Evolutionary conservation across 1,284 basidiomycete genomes (phyloP).

Genomic region (Ceratobasidium sp.): DNA sequence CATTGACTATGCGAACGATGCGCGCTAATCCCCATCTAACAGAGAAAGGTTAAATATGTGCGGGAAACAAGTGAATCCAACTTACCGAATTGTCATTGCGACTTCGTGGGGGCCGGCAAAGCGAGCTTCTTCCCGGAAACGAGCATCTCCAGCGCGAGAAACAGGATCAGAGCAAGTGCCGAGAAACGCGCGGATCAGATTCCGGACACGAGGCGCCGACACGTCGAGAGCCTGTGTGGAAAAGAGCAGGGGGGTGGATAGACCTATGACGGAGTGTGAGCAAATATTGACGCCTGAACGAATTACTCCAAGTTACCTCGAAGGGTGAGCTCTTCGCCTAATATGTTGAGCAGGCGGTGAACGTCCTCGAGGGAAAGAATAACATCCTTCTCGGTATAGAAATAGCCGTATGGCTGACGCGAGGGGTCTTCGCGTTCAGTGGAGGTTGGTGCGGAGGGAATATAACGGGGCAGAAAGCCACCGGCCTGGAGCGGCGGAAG

Average conservation of each 20-base stretch:
- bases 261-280: slow-evolving; percentile 62
- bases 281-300: background rate
- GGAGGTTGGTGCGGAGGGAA: slow-evolving; percentile 54
- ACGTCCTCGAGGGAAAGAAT: slow-evolving; percentile 83
- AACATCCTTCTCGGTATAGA: slow-evolving; percentile 78
- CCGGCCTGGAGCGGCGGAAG: slow-evolving; percentile 69
- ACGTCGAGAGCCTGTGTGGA: slow-evolving; percentile 88
- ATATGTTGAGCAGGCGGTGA: slow-evolving; percentile 75
- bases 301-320: slow-evolving; percentile 60
- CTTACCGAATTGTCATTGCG: slow-evolving; percentile 67
- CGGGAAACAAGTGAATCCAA: background rate
- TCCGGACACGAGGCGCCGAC: slow-evolving; percentile 75
- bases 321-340: slow-evolving; percentile 78
- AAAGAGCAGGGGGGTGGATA: slow-evolving; percentile 91
- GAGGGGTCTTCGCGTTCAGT: slow-evolving; percentile 47
- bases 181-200: slow-evolving; percentile 83
- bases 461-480: slow-evolving; percentile 71
- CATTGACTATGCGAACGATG: slow-evolving; percentile 74
- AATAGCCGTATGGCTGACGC: slow-evolving; percentile 70
- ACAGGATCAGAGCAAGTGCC: slow-evolving; percentile 58
- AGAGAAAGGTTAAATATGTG: slow-evolving; percentile 55
- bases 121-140: slow-evolving; percentile 82
- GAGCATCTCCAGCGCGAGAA: slow-evolving; percentile 66
- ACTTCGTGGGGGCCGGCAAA: slow-evolving; percentile 89
- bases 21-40: slow-evolving; percentile 87